These are phyloP conservation scores for Stellera chamaejasme DNA, from an alignment of 345 rosid species.

Conservation along the genomic window DNA sequence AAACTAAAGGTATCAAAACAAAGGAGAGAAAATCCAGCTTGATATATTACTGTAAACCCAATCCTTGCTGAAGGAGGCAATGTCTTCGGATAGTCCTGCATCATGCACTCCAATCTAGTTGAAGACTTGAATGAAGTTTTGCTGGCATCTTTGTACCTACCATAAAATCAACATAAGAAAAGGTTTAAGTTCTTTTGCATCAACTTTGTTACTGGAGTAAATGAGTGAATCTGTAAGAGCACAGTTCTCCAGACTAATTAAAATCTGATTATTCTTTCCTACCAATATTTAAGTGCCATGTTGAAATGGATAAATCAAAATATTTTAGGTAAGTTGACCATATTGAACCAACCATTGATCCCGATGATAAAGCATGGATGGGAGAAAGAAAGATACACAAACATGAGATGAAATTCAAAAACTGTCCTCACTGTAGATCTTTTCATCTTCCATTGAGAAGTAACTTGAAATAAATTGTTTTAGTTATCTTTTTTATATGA, in stretches of 20 bases:
- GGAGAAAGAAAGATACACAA: too few species aligned
- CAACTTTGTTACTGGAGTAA: neutral
- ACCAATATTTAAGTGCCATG: too few species aligned
- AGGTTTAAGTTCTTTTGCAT: neutral
- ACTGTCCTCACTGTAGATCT: too few species aligned
- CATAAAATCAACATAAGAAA: constrained; percentile 3
- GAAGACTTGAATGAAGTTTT: constrained; percentile 87
- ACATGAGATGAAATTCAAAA: too few species aligned
- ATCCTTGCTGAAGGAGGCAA: constrained; percentile 76
- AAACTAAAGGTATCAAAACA: neutral
- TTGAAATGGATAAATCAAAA: too few species aligned
- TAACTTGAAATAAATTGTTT: too few species aligned
- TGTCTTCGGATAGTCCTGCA: constrained; percentile 98
- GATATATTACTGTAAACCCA: constrained; percentile 74
- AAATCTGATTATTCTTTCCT: too few species aligned
- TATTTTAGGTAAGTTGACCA: too few species aligned
- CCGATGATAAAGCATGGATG: too few species aligned
- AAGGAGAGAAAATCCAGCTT: constrained; percentile 4
- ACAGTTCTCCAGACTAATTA: neutral
- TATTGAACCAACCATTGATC: too few species aligned
- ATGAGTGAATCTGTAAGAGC: neutral
- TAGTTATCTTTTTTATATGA: too few species aligned
- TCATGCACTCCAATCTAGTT: constrained; percentile 93
- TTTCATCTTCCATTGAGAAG: too few species aligned
- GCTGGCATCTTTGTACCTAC: constrained; percentile 87